Conservation (phyloP, 768 basidiomycete species). For the Fistulinella prunicolor region DNA sequence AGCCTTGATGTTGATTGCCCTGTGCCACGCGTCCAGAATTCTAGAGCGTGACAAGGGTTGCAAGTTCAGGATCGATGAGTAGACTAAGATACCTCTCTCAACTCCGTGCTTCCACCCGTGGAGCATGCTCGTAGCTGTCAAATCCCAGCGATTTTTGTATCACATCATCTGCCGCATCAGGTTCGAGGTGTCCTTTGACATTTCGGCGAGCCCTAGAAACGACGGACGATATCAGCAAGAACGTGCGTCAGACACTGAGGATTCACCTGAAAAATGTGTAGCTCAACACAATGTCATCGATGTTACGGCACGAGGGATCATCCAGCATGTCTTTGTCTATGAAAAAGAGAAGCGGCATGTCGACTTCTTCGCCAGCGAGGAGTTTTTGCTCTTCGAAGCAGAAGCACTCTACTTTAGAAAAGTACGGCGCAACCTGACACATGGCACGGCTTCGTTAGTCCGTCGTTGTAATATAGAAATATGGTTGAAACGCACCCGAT, state of each 20-base stretch:
- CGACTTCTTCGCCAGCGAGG: constrained; percentile 92
- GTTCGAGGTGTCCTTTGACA: constrained; percentile 79
- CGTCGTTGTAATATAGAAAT: not conserved
- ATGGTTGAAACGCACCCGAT: constrained; percentile 58
- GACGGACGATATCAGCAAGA: not conserved
- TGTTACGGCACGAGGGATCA: constrained; percentile 80
- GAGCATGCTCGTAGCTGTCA: constrained; percentile 52
- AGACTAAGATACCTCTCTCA: not conserved
- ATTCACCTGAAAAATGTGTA: constrained; percentile 95
- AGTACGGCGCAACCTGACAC: constrained; percentile 98
- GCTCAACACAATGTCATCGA: constrained; percentile 90
- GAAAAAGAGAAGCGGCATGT: constrained; percentile 98
- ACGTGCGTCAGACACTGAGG: not conserved
- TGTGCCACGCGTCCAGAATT: too few relatives aligned
- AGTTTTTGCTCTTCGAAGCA: constrained; percentile 99
- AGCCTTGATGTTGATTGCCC: too few relatives aligned
- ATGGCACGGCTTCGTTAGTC: not conserved
- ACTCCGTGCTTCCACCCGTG: constrained; percentile 27
- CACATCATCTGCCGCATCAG: constrained; percentile 79
- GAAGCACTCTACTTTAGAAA: constrained; percentile 99
- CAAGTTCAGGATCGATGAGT: too few relatives aligned
- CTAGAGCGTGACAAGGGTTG: too few relatives aligned
- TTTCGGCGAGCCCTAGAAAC: constrained; percentile 77
- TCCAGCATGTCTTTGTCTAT: constrained; percentile 97
- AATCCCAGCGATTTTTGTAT: constrained; percentile 83